Evolutionary conservation across 2,329 filamentous ascomycete species (phyloP), one percentile per base, ranked within the genome.

Genomic region (Metarhizium anisopliae): DNA sequence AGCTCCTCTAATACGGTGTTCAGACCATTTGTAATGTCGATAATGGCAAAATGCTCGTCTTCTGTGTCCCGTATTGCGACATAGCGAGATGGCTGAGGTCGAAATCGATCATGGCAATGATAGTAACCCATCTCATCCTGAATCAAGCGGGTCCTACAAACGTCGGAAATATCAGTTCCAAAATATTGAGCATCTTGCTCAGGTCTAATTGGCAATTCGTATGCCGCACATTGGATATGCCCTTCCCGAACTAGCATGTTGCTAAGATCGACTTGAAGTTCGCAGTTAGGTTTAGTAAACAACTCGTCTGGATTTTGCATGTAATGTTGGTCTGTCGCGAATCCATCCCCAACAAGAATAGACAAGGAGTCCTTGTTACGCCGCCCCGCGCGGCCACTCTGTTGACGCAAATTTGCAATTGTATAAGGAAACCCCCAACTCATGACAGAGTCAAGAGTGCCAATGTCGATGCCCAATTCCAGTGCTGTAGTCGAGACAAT

Each of bases 221-320:
- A 88, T 2, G 94, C 94, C 0, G 94, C 94, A 65, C 94, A 99
- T 70, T 99, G 94, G 6, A 99, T 78, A 66, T 99, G 94, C 0
- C 92, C 93, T 74, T 97, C 94, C 0, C 94, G 77, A 6, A 96
- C 87, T 4, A 97, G 82, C 75, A 96, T 84, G 62, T 96, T 97
- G 50, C 86, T 80, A n/a, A 99, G 75, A 67, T 99, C 94, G 4
- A 97, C 88, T 66, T 94, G 91, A 2, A 97, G 76, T 68, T 90
- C 88, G 61, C 86, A 89, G 61, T 96, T 96, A 0, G 92, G 91
- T 64, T 90, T 90, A 0, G 89, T 94, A 70, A 97, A 93, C 29
- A 99, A 86, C 69, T 96, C 90, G 59, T 94, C 87, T 0, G 94
- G 94, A 60, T 97, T 95, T 59, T 89, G 84, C 94, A 99, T 99